Evolutionary conservation across 2,329 filamentous ascomycete species (phyloP).

Genomic region (Fusarium pininemorale): DNA sequence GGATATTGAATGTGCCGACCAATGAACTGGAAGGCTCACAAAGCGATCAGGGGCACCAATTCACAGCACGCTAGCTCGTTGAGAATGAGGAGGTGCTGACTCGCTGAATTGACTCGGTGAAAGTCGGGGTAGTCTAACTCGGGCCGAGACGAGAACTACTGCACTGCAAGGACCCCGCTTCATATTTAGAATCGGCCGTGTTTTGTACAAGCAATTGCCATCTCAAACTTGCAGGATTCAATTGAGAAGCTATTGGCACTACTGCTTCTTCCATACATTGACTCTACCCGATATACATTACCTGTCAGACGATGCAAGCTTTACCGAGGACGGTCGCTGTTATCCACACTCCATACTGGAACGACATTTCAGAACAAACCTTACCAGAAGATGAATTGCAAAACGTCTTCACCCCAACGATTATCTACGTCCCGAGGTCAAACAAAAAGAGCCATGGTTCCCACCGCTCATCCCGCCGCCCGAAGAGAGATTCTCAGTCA

Average conservation of each 20-base stretch:
- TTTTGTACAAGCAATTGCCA: not conserved
- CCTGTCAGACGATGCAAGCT: not conserved
- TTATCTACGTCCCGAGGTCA: not conserved
- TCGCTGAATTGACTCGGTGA: too few relatives aligned
- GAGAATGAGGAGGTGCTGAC: too few relatives aligned
- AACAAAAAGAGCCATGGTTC: rapidly evolving
- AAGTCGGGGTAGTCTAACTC: too few relatives aligned
- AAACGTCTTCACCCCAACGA: rapidly evolving
- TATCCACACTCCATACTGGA: not conserved
- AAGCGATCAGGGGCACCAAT: too few relatives aligned
- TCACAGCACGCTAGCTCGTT: too few relatives aligned
- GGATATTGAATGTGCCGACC: too few relatives aligned
- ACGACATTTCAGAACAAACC: rapidly evolving
- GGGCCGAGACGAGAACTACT: too few relatives aligned
- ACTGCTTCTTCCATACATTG: too few relatives aligned
- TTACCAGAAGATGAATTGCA: not conserved
- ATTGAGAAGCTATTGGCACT: rapidly evolving
- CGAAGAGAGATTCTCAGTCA: not conserved
- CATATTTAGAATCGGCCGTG: too few relatives aligned
- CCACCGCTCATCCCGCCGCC: rapidly evolving
- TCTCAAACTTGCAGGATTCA: rapidly evolving
- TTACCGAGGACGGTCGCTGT: not conserved
- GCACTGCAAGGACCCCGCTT: too few relatives aligned
- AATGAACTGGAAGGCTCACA: too few relatives aligned
- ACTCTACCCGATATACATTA: too few relatives aligned